Evolutionary conservation across 805 yeast species (phyloP), one percentile per base, ranked within the genome.

Genomic region (Pichia heedii): DNA sequence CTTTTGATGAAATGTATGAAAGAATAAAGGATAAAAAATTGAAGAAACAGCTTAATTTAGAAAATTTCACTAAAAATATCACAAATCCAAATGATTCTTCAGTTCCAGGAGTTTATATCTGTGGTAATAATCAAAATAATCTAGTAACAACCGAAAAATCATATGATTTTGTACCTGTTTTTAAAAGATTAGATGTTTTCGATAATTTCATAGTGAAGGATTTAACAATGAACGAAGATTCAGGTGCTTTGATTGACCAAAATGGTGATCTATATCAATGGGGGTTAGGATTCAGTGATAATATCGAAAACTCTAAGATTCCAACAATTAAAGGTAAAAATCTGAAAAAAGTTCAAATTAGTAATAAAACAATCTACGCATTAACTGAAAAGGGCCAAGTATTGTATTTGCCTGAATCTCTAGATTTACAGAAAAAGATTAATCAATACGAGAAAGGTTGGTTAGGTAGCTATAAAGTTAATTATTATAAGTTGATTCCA

Each of bases 241-340:
- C 76, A 8, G 79, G 74, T 24, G 63, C 71, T 5, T 87, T 87
- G 0, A 74, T 86, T 16, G 75, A 79, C 47, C 69, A 70, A 1
- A 73, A 72, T 15, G 97, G 97, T 18, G 74, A 82, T 54, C 68
- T 87, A 27, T 78, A 77, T 43, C 84, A 82, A 56, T 86, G 89
- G 84, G 77, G 79, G n/a, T 54, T 60, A 24, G 73, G 70, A 0
- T 61, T 57, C 33, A 47, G 44, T 21, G 61, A 57, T 5, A 55
- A 56, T 37, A 47, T 44, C 20, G 61, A 57, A 8, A 55, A 56
- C 36, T 49, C 54, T 0, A 36, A 46, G 3, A 54, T 48, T 30
- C 55, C 62, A 19, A 62, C 77, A 3, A 48, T 81, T 16, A 66
- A 63, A 37, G 79, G 78, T 8, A 68, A 75, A 50, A 58, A 70